Percentiles rank a stretch among this genome's conserved stretches.
Evolutionary conservation across 805 yeast genomes (phyloP).

Genomic region (Metschnikowia santaceciliae): DNA sequence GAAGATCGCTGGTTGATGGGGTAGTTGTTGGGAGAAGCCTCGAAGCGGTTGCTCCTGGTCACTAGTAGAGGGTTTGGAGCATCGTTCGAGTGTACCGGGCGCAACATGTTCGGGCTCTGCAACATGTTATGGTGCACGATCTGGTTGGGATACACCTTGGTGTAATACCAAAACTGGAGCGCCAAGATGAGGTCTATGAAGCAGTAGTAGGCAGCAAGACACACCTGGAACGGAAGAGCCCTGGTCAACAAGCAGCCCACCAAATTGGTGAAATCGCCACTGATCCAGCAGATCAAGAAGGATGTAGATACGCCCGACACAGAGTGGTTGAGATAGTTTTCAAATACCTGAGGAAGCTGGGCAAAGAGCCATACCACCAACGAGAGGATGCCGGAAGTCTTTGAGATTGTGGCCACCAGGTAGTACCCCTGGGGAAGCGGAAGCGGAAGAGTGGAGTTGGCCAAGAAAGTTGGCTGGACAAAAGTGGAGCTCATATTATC

Average conservation of each 20-base stretch:
- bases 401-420: conserved; percentile 11
- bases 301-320: conserved; percentile 33
- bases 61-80: conserved; percentile 6
- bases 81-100: conserved; percentile 17
- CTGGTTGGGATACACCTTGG: conserved; percentile 24
- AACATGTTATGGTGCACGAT: conserved; percentile 36
- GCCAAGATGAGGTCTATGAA: conserved; percentile 17
- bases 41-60: conserved; percentile 23
- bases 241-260: conserved; percentile 71
- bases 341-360: conserved; percentile 28
- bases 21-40: conserved; percentile 10
- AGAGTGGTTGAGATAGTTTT: conserved; percentile 28
- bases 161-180: conserved; percentile 20
- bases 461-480: conserved; percentile 2
- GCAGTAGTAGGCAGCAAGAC: conserved; percentile 70
- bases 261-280: conserved; percentile 45
- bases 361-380: conserved; percentile 27
- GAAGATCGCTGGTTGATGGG: conserved; percentile 6
- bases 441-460: conserved; percentile 7
- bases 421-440: conserved; percentile 13
- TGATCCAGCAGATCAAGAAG: conserved; percentile 33
- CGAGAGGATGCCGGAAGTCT: conserved; percentile 20
- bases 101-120: conserved; percentile 35
- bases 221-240: conserved; percentile 77
- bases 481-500: conserved; percentile 4